Percentiles rank a stretch among this genome's conserved stretches.
Conservation (phyloP, 345 rosid genomes). For the Combretum micranthum region DNA sequence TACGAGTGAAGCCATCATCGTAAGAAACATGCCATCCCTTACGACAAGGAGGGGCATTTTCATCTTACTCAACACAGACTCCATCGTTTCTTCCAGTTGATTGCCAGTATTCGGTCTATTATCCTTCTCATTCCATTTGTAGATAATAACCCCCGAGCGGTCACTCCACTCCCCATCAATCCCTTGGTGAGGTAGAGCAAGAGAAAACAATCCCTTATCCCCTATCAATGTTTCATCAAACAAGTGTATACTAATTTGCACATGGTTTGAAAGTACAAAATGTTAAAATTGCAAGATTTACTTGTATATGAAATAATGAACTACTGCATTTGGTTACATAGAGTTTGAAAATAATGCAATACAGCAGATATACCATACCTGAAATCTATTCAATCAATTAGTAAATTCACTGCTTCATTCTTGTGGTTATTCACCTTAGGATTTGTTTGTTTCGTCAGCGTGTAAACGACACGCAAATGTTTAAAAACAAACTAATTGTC, state of each 20-base stretch:
- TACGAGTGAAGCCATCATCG: slow-evolving; percentile 50
- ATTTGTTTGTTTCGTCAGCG: too few relatives aligned
- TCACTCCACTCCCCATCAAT: slow-evolving; percentile 60
- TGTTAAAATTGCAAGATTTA: background rate
- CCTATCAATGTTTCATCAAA: slow-evolving; percentile 19
- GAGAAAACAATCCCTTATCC: slow-evolving; percentile 43
- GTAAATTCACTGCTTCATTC: too few relatives aligned
- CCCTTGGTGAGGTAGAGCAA: slow-evolving; percentile 64
- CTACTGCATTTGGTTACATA: too few relatives aligned
- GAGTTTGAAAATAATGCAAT: too few relatives aligned
- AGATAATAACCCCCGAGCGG: slow-evolving; percentile 46
- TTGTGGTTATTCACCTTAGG: too few relatives aligned
- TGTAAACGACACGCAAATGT: too few relatives aligned
- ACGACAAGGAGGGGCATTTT: slow-evolving; percentile 50
- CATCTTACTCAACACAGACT: slow-evolving; percentile 43
- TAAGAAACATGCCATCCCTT: slow-evolving; percentile 45
- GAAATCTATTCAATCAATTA: too few relatives aligned
- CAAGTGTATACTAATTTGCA: background rate
- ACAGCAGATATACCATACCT: too few relatives aligned
- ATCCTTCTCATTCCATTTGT: slow-evolving; percentile 45
- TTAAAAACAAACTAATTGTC: too few relatives aligned
- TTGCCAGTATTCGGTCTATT: slow-evolving; percentile 44
- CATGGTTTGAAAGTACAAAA: background rate
- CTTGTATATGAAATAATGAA: background rate
- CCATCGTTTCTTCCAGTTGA: slow-evolving; percentile 53